Evolutionary conservation across 352 stramenopile genomes (phyloP).

Genomic region (Achlya hypogyna): DNA sequence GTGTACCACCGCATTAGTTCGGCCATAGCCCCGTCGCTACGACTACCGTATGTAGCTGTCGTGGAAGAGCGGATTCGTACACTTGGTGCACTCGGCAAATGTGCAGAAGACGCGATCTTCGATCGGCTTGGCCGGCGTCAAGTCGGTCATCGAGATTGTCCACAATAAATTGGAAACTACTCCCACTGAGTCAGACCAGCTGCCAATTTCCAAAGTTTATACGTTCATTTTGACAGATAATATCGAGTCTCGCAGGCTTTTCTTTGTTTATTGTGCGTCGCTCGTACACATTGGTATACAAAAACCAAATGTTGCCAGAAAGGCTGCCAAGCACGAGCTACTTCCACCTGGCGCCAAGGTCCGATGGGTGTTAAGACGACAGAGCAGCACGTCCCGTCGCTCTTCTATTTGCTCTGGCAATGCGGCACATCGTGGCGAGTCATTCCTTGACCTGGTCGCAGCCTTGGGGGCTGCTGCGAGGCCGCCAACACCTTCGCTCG

Average conservation of each 20-base stretch:
- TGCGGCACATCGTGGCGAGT: no score
- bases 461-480: no score
- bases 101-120: conserved; percentile 13
- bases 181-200: conserved; percentile 4
- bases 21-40: not conserved
- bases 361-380: not conserved
- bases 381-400: no score
- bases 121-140: not conserved
- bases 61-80: not conserved
- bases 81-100: conserved; percentile 2
- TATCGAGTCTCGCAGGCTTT: not conserved
- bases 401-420: no score
- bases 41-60: conserved; percentile 16
- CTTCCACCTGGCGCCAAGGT: not conserved
- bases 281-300: not conserved
- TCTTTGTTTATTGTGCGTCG: no score
- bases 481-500: no score
- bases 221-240: conserved; percentile 5
- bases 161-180: conserved; percentile 5
- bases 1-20: not conserved
- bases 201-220: not conserved
- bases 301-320: not conserved
- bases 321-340: not conserved
- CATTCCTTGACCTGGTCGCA: no score
- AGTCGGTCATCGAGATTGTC: conserved; percentile 1